Evolutionary conservation across 495 filamentous ascomycete species (phyloP).

Genomic region (Aspergillus mulundensis): DNA sequence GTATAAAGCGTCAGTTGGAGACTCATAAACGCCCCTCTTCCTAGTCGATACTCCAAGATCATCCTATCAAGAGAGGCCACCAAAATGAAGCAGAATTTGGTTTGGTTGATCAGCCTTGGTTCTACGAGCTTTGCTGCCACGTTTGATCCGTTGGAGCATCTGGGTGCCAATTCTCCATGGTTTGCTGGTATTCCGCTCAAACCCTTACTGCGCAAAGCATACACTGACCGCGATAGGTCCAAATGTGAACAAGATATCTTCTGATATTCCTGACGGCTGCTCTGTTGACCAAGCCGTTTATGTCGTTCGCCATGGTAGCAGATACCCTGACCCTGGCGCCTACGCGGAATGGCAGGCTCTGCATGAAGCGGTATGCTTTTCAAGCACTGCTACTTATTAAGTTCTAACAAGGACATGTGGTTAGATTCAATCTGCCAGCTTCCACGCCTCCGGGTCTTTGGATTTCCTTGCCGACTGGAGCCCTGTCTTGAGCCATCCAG

Average conservation of each 20-base stretch:
- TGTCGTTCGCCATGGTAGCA: slow-evolving; percentile 52
- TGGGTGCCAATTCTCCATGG: slow-evolving; percentile 53
- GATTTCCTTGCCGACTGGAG: slow-evolving; percentile 51
- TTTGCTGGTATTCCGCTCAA: slow-evolving; percentile 35
- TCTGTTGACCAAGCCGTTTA: slow-evolving; percentile 52
- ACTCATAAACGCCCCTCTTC: neutral
- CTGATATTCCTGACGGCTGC: slow-evolving; percentile 46
- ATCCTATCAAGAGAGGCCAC: neutral
- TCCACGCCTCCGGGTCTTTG: slow-evolving; percentile 37
- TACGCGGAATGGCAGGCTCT: slow-evolving; percentile 49
- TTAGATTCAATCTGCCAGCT: slow-evolving; percentile 41
- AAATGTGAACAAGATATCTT: slow-evolving; percentile 49
- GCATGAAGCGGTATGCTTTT: slow-evolving; percentile 33
- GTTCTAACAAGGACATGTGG: neutral
- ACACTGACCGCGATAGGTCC: slow-evolving; percentile 29
- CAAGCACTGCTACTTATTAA: neutral
- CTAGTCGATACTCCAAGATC: neutral
- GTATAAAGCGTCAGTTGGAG: neutral
- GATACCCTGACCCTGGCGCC: slow-evolving; percentile 53
- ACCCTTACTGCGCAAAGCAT: neutral
- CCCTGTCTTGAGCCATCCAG: slow-evolving; percentile 45
- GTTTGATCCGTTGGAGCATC: slow-evolving; percentile 38
- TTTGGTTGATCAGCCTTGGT: slow-evolving; percentile 12
- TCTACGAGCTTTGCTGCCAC: slow-evolving; percentile 2
- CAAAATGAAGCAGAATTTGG: slow-evolving; percentile 11